Percentiles rank a stretch among this genome's conserved stretches.
phyloP scores from a whole-genome alignment of 1,284 basidiomycete species.

The Porodaedalea pini region DNA sequence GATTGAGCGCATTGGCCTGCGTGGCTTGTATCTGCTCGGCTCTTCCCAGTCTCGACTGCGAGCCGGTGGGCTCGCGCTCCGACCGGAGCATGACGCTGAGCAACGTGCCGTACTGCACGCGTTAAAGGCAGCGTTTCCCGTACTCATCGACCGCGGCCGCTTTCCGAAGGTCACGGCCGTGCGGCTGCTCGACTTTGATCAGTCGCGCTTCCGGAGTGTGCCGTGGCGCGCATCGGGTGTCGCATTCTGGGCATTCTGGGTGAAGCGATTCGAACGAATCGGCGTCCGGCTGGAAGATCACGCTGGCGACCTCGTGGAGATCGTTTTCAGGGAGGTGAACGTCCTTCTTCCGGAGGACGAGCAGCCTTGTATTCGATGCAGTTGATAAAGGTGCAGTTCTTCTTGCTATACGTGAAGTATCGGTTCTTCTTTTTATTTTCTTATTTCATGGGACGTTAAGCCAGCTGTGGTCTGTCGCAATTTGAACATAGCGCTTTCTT shows the following conservation, averaged over 20 bases:
- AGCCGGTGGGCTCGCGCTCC: constrained; percentile 1
- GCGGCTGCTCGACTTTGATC: constrained; percentile 20
- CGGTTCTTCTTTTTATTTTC: neutral
- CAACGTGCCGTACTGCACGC: constrained; percentile 3
- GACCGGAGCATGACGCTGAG: constrained; percentile 2
- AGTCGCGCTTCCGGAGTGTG: constrained; percentile 5
- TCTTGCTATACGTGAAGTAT: neutral
- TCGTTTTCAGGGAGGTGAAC: constrained; percentile 15
- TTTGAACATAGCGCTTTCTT: too few species aligned
- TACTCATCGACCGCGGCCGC: constrained; percentile 5
- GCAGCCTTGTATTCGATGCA: neutral
- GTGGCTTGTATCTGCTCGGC: constrained; percentile 10
- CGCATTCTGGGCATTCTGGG: constrained; percentile 17
- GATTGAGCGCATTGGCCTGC: constrained; percentile 13
- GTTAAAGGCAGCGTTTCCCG: neutral
- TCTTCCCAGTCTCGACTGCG: neutral
- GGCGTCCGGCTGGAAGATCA: constrained; percentile 18
- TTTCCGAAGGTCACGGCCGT: constrained; percentile 10
- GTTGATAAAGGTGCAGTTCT: neutral
- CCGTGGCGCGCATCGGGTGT: constrained; percentile 11
- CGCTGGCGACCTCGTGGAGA: constrained; percentile 8
- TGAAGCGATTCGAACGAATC: constrained; percentile 13
- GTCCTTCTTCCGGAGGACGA: constrained; percentile 16
- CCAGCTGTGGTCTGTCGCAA: too few species aligned
- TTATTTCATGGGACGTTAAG: too few species aligned